A percentile compares a stretch with the other conserved stretches of the same genome.
These are phyloP conservation scores for Cladosporium sp. DNA, from an alignment of 2,329 filamentous ascomycete genomes.

Conservation along the genomic window DNA sequence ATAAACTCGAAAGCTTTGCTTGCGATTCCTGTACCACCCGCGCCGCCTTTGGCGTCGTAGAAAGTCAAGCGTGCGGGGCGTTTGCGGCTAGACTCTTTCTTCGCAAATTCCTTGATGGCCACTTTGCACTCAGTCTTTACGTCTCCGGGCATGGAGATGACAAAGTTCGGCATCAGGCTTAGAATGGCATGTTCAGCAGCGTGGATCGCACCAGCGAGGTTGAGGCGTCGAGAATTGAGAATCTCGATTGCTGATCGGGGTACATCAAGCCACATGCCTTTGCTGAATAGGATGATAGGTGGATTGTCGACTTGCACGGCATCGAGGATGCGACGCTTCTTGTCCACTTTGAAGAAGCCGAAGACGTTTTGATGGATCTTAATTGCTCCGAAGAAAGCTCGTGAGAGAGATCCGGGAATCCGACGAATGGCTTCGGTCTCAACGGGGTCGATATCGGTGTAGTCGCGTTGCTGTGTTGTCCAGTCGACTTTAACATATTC, in stretches of 20 bases:
- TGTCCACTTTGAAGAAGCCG: constrained; percentile 96
- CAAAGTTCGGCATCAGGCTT: constrained; percentile 82
- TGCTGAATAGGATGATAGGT: constrained; percentile 76
- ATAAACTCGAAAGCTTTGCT: constrained; percentile 93
- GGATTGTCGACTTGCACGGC: constrained; percentile 91
- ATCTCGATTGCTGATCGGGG: constrained; percentile 75
- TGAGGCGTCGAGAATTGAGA: constrained; percentile 65
- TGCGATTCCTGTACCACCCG: constrained; percentile 77
- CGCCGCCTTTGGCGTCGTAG: constrained; percentile 90
- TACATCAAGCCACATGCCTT: constrained; percentile 95
- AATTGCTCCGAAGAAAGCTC: constrained; percentile 82
- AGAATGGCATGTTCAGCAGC: constrained; percentile 90
- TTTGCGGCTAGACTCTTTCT: constrained; percentile 65
- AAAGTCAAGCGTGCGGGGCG: constrained; percentile 85
- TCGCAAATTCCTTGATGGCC: constrained; percentile 79
- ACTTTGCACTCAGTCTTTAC: constrained; percentile 93
- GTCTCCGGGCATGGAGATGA: constrained; percentile 84
- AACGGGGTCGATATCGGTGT: constrained; percentile 86
- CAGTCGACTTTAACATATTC: constrained; percentile 88
- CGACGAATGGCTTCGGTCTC: constrained; percentile 83
- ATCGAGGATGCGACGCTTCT: constrained; percentile 77
- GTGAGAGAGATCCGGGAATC: constrained; percentile 59
- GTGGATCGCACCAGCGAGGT: constrained; percentile 86
- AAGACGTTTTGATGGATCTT: constrained; percentile 85
- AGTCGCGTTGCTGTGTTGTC: constrained; percentile 90